phyloP scores from a whole-genome alignment of 306 rosid species.

The Gastrolobium bilobum region DNA sequence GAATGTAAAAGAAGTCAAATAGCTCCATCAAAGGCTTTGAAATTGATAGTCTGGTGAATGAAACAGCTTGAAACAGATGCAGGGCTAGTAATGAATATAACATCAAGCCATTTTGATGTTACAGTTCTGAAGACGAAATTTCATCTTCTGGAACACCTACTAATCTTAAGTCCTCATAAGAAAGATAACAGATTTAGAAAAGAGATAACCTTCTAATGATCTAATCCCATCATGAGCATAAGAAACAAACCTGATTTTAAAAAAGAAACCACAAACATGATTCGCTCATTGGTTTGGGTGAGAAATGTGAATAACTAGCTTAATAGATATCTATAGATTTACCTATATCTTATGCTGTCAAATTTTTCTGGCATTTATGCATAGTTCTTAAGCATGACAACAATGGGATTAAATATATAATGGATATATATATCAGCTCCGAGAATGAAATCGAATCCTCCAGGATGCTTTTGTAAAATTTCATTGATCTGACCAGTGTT shows the following conservation, averaged over 20 bases:
- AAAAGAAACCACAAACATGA: constrained; percentile 24
- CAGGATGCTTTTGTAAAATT: constrained; percentile 68
- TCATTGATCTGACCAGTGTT: constrained; percentile 69
- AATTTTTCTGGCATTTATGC: constrained; percentile 14
- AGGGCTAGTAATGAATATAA: background rate
- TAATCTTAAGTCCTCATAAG: background rate
- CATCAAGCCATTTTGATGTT: background rate
- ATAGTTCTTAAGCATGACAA: constrained; percentile 31
- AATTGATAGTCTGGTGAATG: constrained; percentile 6
- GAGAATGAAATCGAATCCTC: constrained; percentile 83
- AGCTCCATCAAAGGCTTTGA: constrained; percentile 9
- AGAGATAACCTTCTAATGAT: constrained; percentile 9
- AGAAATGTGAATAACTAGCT: constrained; percentile 24
- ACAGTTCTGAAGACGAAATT: constrained; percentile 13
- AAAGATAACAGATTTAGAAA: constrained; percentile 2
- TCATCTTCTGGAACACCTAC: constrained; percentile 4
- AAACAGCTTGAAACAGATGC: background rate
- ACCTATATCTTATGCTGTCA: constrained; percentile 19
- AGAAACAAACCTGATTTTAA: constrained; percentile 19
- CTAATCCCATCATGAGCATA: constrained; percentile 17
- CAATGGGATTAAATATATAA: constrained; percentile 26
- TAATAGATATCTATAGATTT: constrained; percentile 1
- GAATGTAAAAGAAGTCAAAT: background rate
- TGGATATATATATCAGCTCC: constrained; percentile 99
- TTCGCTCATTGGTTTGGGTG: constrained; percentile 19